Evolutionary conservation across 768 basidiomycete species (phyloP).

Genomic region (Collybia mongolica): DNA sequence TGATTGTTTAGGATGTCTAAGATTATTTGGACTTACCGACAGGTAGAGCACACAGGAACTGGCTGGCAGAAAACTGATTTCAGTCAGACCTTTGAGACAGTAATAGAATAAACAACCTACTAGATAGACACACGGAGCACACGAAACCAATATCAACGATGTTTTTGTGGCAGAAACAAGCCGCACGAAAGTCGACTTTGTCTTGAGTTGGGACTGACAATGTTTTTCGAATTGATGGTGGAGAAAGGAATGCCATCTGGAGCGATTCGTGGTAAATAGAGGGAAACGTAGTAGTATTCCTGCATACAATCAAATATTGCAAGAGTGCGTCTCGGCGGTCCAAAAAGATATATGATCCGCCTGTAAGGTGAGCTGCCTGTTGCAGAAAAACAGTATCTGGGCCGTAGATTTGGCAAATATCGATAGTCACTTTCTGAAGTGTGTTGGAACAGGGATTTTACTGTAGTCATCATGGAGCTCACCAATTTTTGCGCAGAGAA

Average conservation of each 20-base stretch:
- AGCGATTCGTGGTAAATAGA: conserved; percentile 10
- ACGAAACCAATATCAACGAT: conserved; percentile 97
- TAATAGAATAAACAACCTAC: conserved; percentile 46
- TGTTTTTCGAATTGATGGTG: conserved; percentile 64
- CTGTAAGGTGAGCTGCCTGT: conserved; percentile 94
- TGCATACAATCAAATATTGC: conserved; percentile 79
- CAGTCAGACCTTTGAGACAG: not conserved
- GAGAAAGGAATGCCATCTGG: conserved; percentile 77
- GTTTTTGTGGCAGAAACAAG: conserved; percentile 98
- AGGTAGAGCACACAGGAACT: conserved; percentile 90
- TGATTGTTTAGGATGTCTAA: conserved; percentile 1
- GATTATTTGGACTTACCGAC: conserved; percentile 58
- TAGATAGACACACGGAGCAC: conserved; percentile 97
- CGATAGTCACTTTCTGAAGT: conserved; percentile 89
- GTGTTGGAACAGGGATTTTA: not conserved
- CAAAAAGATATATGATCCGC: conserved; percentile 88
- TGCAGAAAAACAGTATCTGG: conserved; percentile 94
- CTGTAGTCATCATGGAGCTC: conserved; percentile 21
- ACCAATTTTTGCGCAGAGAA: conserved; percentile 98
- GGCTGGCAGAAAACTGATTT: conserved; percentile 90
- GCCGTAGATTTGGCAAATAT: conserved; percentile 90
- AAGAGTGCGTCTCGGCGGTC: conserved; percentile 81
- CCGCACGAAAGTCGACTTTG: conserved; percentile 93
- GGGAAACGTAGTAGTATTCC: conserved; percentile 1
- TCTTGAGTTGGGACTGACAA: conserved; percentile 91